A percentile compares a stretch with the other conserved stretches of the same genome.
Evolutionary conservation across 176 grass and related monocot species (phyloP).

Genomic region (Puya raimondii): DNA sequence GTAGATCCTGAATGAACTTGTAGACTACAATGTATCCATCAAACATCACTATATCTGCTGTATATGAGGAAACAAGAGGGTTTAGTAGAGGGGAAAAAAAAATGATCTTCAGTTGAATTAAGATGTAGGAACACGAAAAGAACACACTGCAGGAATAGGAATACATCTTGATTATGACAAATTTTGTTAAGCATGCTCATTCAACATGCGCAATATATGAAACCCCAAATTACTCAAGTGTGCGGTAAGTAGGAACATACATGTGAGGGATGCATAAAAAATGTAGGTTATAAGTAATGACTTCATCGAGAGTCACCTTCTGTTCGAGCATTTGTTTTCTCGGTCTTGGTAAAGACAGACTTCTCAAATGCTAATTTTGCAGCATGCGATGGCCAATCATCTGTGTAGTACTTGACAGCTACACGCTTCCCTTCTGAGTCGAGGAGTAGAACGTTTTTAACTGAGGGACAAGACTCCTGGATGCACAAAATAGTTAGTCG

Average conservation of each 20-base stretch:
- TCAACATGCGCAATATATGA: too few relatives aligned
- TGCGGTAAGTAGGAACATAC: too few relatives aligned
- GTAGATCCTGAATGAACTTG: constrained; percentile 93
- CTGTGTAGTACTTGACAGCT: constrained; percentile 80
- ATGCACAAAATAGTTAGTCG: constrained; percentile 8
- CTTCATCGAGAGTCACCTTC: constrained; percentile 23
- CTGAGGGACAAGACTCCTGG: constrained; percentile 50
- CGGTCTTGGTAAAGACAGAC: constrained; percentile 72
- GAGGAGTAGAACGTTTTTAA: constrained; percentile 75
- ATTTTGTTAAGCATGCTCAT: too few relatives aligned
- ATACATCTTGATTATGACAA: too few relatives aligned
- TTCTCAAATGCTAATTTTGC: constrained; percentile 83
- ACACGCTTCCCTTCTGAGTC: constrained; percentile 89
- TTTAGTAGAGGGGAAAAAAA: not conserved
- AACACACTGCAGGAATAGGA: too few relatives aligned
- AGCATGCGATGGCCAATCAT: constrained; percentile 64
- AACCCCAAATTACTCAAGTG: too few relatives aligned
- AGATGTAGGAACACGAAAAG: too few relatives aligned
- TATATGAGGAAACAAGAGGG: constrained; percentile 8
- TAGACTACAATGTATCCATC: constrained; percentile 86
- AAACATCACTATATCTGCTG: constrained; percentile 91
- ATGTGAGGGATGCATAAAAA: too few relatives aligned
- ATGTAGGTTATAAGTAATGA: too few relatives aligned
- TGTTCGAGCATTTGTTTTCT: constrained; percentile 56
- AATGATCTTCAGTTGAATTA: not conserved